phyloP scores from a whole-genome alignment of 768 basidiomycete genomes.

The Russula dissimulans region DNA sequence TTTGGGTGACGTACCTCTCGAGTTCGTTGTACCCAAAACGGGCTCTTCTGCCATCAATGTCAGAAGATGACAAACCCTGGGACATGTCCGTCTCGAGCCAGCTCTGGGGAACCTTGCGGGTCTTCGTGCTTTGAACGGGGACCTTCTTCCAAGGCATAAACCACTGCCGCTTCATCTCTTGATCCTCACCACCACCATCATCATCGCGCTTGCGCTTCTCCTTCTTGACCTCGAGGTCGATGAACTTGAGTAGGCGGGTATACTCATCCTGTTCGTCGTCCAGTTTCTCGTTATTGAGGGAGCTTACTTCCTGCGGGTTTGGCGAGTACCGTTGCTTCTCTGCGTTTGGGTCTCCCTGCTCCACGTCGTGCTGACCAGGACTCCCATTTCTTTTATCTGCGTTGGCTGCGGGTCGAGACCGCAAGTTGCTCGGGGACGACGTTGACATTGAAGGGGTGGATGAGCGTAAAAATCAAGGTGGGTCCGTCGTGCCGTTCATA shows the following conservation, averaged over 20 bases:
- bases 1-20: conserved; percentile 25
- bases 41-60: conserved; percentile 28
- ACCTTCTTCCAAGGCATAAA: conserved; percentile 39
- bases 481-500: too few relatives aligned
- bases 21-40: conserved; percentile 37
- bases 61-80: conserved; percentile 30
- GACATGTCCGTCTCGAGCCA: conserved; percentile 35
- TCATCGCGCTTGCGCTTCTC: conserved; percentile 4
- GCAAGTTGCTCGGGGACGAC: not conserved
- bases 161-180: conserved; percentile 31
- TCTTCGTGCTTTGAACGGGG: conserved; percentile 21
- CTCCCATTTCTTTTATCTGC: not conserved
- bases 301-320: not conserved
- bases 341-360: conserved; percentile 8
- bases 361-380: conserved; percentile 1
- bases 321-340: conserved; percentile 10
- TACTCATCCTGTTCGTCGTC: conserved; percentile 17
- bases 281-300: not conserved
- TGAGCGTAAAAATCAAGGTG: not conserved
- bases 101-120: conserved; percentile 29
- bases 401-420: not conserved
- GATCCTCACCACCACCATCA: conserved; percentile 4
- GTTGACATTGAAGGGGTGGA: conserved; percentile 2
- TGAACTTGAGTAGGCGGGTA: conserved; percentile 17
- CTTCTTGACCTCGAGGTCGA: conserved; percentile 18